Evolutionary conservation across 208 protist genomes (phyloP).

Genomic region (Acanthamoeba culbertsoni): DNA sequence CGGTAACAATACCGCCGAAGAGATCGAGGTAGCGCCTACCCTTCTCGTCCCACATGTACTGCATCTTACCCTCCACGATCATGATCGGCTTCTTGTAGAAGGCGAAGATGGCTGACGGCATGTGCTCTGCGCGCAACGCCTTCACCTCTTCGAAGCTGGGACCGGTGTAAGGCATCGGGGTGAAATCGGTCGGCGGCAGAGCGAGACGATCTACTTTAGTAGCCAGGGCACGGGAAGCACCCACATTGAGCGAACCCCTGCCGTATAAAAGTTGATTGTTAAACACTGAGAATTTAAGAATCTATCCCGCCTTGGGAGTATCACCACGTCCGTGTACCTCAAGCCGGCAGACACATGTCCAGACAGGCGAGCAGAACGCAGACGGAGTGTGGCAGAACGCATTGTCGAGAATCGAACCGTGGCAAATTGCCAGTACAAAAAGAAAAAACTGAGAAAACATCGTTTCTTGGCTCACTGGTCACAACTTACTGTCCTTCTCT

Average conservation of each 20-base stretch:
- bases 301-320: too few relatives aligned
- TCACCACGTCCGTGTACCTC: too few relatives aligned
- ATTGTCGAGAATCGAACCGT: too few relatives aligned
- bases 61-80: constrained; percentile 74
- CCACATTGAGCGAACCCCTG: neutral
- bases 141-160: constrained; percentile 51
- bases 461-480: neutral
- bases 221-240: neutral
- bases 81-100: constrained; percentile 79
- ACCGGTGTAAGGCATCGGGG: constrained; percentile 15
- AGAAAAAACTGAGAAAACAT: too few relatives aligned
- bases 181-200: constrained; percentile 12
- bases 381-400: too few relatives aligned
- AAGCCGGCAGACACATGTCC: too few relatives aligned
- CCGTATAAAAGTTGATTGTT: neutral
- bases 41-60: constrained; percentile 78
- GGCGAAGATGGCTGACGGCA: constrained; percentile 61
- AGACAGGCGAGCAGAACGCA: too few relatives aligned
- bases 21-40: constrained; percentile 67
- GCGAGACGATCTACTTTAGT: neutral
- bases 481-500: neutral
- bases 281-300: neutral
- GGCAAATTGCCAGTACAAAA: too few relatives aligned
- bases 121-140: constrained; percentile 22
- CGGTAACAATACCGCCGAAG: constrained; percentile 67